Evolutionary conservation across 495 filamentous ascomycete species (phyloP).

Genomic region (Recurvomyces mirabilis): DNA sequence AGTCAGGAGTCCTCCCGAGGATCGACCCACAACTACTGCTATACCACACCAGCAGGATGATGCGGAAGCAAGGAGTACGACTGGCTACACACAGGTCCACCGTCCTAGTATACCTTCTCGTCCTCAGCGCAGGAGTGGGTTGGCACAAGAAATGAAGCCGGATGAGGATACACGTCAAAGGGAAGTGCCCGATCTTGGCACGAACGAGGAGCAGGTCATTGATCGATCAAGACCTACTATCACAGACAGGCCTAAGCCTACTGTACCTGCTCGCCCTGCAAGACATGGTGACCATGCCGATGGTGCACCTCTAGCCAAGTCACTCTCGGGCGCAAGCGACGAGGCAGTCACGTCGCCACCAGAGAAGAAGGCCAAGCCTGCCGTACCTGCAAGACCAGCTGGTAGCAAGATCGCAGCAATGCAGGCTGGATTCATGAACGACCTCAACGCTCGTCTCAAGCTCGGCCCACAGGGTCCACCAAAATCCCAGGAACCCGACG

Average conservation of each 20-base stretch:
- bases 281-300: slow-evolving; percentile 32
- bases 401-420: slow-evolving; percentile 83
- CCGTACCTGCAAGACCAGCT: slow-evolving; percentile 66
- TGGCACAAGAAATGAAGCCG: slow-evolving; percentile 17
- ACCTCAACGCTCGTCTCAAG: slow-evolving; percentile 75
- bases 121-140: slow-evolving; percentile 18
- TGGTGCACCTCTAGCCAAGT: slow-evolving; percentile 28
- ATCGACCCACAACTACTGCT: slow-evolving; percentile 12
- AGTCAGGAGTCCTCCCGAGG: slow-evolving; percentile 15
- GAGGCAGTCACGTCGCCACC: slow-evolving; percentile 13
- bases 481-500: slow-evolving; percentile 40
- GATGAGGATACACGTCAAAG: slow-evolving; percentile 5
- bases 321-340: slow-evolving; percentile 15
- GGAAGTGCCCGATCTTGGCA: slow-evolving; percentile 13
- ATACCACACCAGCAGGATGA: slow-evolving; percentile 9
- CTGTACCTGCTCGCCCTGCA: slow-evolving; percentile 59
- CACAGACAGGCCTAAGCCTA: slow-evolving; percentile 68
- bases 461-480: slow-evolving; percentile 64
- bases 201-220: slow-evolving; percentile 6
- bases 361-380: slow-evolving; percentile 30
- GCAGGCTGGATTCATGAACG: slow-evolving; percentile 79
- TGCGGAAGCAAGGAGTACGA: slow-evolving; percentile 9
- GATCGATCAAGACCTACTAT: slow-evolving; percentile 26
- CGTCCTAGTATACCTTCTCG: slow-evolving; percentile 15
- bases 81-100: slow-evolving; percentile 6